phyloP scores from a whole-genome alignment of 2,329 filamentous ascomycete species.

The Microsporum audouinii region DNA sequence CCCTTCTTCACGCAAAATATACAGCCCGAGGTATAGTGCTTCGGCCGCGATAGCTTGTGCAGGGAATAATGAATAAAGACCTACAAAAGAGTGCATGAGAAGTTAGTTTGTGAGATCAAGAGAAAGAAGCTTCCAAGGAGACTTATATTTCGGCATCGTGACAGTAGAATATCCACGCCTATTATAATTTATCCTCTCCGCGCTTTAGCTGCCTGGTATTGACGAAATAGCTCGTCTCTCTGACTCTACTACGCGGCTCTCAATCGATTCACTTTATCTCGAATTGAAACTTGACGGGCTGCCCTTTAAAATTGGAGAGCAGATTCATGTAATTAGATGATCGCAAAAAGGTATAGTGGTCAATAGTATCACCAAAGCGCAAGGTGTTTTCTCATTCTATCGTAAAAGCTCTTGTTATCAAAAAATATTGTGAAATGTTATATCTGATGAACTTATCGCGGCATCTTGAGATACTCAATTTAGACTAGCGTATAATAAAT shows the following conservation, averaged over 20 bases:
- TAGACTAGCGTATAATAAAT: neutral
- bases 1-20: neutral
- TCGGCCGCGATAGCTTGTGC: constrained; percentile 7
- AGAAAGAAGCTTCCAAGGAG: constrained; percentile 2
- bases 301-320: too few species aligned
- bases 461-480: neutral
- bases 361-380: neutral
- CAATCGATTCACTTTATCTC: neutral
- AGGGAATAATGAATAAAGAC: constrained; percentile 20
- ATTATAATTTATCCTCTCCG: neutral
- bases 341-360: neutral
- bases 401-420: neutral
- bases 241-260: neutral
- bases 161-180: neutral
- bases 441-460: neutral
- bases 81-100: constrained; percentile 56
- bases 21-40: neutral
- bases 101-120: constrained; percentile 27
- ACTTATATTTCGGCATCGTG: constrained; percentile 76
- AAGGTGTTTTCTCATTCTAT: neutral
- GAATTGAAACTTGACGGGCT: neutral
- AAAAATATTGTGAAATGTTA: neutral
- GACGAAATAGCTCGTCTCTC: neutral
- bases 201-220: neutral
- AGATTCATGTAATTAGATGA: too few species aligned